Base-by-base conservation (phyloP, 305 asterid species). In the Plantago coronopus region DNA sequence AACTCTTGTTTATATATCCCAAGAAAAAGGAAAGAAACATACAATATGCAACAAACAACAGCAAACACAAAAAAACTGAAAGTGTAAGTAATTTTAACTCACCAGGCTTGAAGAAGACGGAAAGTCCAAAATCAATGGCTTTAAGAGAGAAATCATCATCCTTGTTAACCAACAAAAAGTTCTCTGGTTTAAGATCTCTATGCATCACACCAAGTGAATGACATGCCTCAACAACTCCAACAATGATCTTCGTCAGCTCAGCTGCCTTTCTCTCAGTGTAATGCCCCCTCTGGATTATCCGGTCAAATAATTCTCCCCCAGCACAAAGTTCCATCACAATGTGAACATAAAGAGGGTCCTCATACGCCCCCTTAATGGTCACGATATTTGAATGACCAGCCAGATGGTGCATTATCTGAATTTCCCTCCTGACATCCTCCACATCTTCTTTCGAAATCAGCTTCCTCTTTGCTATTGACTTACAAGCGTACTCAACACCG, bases 61-160 rank as follows among this genome's bases (percentile, higher is more conserved):
- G 40, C 40, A 34, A 55, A 50, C 18, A 17, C 37, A 1, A 23
- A 15, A 53, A 6, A 22, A 31, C 42, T 15, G 18, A 23, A 53
- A 49, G 31, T 9, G 3, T 14, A 15, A 20, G 50, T 42, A 59
- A 16, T 59, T 22, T 14, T 47, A 42, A 25, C 13, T 20, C 59
- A 88, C 97, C 95, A 73, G 97, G 97, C 77, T 85, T 90, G 82
- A 90, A 90, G 85, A 90, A 90, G 54, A 90, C 95, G 10, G 97
- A 90, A 68, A 90, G 95, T 20, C 96, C 97, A 73, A 89, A 89
- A 69, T 89, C 97, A 73, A 89, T 89, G 34, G 95, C 95, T 72
- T 89, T 89, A 37, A 89, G 89, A 57, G 97, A 85, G 81, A 85
- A 89, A 78, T 87, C 95, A 56, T 89, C 84, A 40, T 83, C 95